phyloP scores from a whole-genome alignment of 495 filamentous ascomycete genomes.

The Tuber borchii region DNA sequence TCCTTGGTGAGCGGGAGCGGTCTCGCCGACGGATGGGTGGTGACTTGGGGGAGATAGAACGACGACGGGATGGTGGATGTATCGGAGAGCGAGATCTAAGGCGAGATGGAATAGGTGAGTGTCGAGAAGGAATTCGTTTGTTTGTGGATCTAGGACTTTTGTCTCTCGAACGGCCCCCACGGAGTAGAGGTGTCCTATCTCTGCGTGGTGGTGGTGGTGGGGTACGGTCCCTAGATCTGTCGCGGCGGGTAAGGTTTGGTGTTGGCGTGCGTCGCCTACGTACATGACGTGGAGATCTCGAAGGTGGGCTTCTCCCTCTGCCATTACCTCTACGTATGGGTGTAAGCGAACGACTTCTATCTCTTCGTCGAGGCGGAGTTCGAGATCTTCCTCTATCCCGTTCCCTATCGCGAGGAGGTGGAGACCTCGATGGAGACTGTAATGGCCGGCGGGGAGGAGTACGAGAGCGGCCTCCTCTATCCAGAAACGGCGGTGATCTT shows the following conservation, averaged over 20 bases:
- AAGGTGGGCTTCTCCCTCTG: conserved; percentile 22
- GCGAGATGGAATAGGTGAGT: conserved; percentile 22
- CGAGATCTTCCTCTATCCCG: conserved; percentile 35
- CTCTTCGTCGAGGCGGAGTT: conserved; percentile 26
- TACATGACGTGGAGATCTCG: conserved; percentile 36
- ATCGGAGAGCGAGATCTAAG: conserved; percentile 32
- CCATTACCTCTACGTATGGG: conserved; percentile 36
- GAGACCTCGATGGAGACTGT: conserved; percentile 30
- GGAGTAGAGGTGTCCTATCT: conserved; percentile 29
- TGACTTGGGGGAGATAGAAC: conserved; percentile 34
- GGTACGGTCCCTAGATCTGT: conserved; percentile 36
- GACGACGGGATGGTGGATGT: conserved; percentile 30
- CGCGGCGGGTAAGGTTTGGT: conserved; percentile 20
- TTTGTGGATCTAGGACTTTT: conserved; percentile 30
- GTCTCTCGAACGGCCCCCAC: conserved; percentile 30
- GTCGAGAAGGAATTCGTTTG: conserved; percentile 19
- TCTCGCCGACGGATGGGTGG: conserved; percentile 28
- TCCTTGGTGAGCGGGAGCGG: conserved; percentile 29
- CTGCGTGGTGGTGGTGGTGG: conserved; percentile 22
- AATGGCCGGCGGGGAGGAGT: conserved; percentile 31
- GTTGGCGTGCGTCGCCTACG: conserved; percentile 31
- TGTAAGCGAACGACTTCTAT: conserved; percentile 35
- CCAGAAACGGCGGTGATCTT: conserved; percentile 35
- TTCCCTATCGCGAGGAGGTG: conserved; percentile 21
- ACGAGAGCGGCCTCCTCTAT: conserved; percentile 24